These are phyloP conservation scores for Neurospora pannonica DNA, from an alignment of 495 filamentous ascomycete species.

Conservation along the genomic window DNA sequence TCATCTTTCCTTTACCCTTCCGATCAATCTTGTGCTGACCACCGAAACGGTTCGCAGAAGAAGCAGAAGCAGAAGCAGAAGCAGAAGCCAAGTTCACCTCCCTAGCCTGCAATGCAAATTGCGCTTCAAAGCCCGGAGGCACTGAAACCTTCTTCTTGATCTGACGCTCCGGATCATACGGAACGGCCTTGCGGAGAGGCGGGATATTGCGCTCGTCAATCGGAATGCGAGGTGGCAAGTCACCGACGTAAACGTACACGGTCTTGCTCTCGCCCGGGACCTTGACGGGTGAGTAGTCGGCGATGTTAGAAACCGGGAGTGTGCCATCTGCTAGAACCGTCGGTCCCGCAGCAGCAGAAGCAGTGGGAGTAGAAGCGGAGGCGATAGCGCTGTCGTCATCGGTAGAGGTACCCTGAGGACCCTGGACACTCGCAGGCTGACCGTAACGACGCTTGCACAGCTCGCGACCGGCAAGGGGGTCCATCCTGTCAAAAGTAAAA, in stretches of 20 bases:
- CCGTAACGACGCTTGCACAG: neutral
- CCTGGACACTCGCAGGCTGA: neutral
- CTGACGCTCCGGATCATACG: neutral
- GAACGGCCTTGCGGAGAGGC: neutral
- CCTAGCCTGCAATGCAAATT: neutral
- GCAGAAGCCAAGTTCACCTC: too few species aligned
- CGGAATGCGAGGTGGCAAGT: neutral
- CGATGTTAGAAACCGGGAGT: neutral
- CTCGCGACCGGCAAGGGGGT: neutral
- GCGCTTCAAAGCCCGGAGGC: neutral
- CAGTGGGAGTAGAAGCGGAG: neutral
- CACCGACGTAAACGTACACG: neutral
- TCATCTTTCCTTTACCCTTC: neutral
- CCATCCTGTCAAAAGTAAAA: neutral
- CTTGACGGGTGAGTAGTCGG: neutral
- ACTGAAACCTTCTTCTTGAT: neutral
- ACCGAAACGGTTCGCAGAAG: neutral
- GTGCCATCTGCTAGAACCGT: neutral
- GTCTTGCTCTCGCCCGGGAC: neutral
- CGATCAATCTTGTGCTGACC: neutral
- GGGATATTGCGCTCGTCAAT: neutral
- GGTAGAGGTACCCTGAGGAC: neutral
- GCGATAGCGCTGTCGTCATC: neutral
- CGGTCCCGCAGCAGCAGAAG: neutral
- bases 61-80: too few species aligned